Base-by-base conservation (phyloP, 2,329 filamentous ascomycete genomes). In the Botrytis deweyae region DNA sequence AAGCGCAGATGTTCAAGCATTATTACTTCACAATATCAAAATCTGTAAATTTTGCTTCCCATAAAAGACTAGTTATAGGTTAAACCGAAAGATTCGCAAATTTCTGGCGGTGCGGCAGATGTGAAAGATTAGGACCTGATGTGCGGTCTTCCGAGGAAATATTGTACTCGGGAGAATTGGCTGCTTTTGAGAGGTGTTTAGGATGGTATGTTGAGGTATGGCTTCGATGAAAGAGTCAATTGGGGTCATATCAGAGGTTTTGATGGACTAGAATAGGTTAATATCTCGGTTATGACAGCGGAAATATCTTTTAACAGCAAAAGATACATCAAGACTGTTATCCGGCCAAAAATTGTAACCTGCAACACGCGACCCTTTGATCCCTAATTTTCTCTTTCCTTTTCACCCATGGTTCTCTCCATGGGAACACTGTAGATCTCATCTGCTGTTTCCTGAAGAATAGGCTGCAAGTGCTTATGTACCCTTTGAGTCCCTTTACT, bases 201-300 rank as follows among this genome's bases (percentile, higher is more conserved):
- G 1, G 12, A 52, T 52, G 25, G 12, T 0, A 7, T 16, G 3
- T 7, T n/a, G 12, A 52, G 49, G 10, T 16, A n/a, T 52, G 49
- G 1, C 5, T n/a, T 52, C 2, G 5, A 7, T 16, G 12, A 7
- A 0, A n/a, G 25, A 1, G 7, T 52, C 0, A 14, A n/a, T 6
- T 52, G 25, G 4, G 3, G 25, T 52, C 49, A 16, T n/a, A 16
- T 6, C 5, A 0, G 22, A 52, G 10, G 1, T 14, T 25, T 14
- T 6, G 12, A 22, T n/a, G 9, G 1, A 14, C 5, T 52, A 5
- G 4, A n/a, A 52, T n/a, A 1, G 25, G 10, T n/a, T 52, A 52
- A 52, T n/a, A 1, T n/a, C 25, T 55, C 25, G 12, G 49, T n/a
- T 3, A n/a, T 55, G 49, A n/a, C 12, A 55, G 49, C 12, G 25